Evolutionary conservation across 139 green algal species (phyloP).

Genomic region (Closterium sp.): DNA sequence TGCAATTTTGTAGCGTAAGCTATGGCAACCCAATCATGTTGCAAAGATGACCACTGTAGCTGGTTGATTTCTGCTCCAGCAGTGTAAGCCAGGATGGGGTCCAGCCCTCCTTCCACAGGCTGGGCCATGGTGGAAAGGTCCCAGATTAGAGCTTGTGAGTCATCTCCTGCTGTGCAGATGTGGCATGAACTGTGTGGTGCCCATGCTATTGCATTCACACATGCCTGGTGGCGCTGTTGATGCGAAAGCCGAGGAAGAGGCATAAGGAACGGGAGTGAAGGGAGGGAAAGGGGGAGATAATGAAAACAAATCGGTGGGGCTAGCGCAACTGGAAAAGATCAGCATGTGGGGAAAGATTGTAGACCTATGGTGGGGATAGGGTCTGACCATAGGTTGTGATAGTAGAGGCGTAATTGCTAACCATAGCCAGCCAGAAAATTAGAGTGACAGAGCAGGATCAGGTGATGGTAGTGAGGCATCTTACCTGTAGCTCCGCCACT

Average conservation of each 20-base stretch:
- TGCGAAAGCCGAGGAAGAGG: neutral
- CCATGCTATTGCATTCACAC: constrained; percentile 90
- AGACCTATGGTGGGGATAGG: too few relatives aligned
- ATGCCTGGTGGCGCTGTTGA: constrained; percentile 50
- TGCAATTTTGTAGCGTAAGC: constrained; percentile 86
- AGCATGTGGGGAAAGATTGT: neutral
- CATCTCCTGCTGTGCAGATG: constrained; percentile 90
- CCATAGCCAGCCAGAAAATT: too few relatives aligned
- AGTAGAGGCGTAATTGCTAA: too few relatives aligned
- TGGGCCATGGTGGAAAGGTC: constrained; percentile 74
- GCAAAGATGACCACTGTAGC: constrained; percentile 83
- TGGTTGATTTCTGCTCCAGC: constrained; percentile 86
- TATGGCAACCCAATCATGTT: constrained; percentile 90
- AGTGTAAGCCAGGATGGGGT: constrained; percentile 94
- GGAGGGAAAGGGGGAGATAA: neutral
- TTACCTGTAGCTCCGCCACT: constrained; percentile 77
- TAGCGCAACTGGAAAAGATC: neutral
- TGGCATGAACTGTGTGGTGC: constrained; percentile 88
- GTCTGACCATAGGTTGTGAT: too few relatives aligned
- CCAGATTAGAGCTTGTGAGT: constrained; percentile 91
- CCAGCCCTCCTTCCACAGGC: constrained; percentile 61
- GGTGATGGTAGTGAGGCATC: neutral
- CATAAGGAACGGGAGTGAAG: neutral
- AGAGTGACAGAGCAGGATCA: too few relatives aligned
- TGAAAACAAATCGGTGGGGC: neutral